Conservation (phyloP, 1,139 yeast genomes). For the Yamadazyma atlantica region DNA sequence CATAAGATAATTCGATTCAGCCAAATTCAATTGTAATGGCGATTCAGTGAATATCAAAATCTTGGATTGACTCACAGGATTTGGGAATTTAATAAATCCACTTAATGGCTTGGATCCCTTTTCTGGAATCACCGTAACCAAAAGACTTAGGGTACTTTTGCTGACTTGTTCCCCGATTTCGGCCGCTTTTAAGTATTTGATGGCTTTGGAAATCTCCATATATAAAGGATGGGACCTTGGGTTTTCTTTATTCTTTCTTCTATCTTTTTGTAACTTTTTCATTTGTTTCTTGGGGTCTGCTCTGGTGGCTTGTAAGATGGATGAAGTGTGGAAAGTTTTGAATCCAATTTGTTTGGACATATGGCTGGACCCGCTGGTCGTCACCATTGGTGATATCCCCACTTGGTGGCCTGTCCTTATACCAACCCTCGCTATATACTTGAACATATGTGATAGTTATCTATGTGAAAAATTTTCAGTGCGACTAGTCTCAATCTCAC, state of each 20-base stretch:
- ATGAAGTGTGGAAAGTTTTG: constrained; percentile 7
- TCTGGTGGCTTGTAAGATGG: constrained; percentile 6
- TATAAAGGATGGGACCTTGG: constrained; percentile 59
- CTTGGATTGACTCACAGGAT: constrained; percentile 62
- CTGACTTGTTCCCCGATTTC: constrained; percentile 80
- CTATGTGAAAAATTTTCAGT: background rate
- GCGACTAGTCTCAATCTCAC: too few relatives aligned
- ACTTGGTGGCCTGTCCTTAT: background rate
- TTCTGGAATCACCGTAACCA: constrained; percentile 69
- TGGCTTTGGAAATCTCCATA: constrained; percentile 71
- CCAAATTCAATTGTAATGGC: constrained; percentile 27
- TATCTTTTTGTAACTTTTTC: constrained; percentile 33
- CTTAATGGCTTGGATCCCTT: constrained; percentile 74
- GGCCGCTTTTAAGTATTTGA: constrained; percentile 79
- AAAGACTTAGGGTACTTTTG: constrained; percentile 67
- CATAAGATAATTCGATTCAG: constrained; percentile 26
- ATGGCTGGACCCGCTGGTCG: too few relatives aligned
- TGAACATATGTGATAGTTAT: background rate
- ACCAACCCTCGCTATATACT: background rate
- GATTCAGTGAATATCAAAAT: constrained; percentile 69
- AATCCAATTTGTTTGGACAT: too few relatives aligned
- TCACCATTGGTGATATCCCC: too few relatives aligned
- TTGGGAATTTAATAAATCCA: constrained; percentile 79
- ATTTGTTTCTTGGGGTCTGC: constrained; percentile 22
- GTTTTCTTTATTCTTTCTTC: constrained; percentile 43